Percentiles rank a stretch among this genome's conserved stretches.
These are phyloP conservation scores for Rhizophora mangle DNA, from an alignment of 345 rosid genomes.

Conservation along the genomic window DNA sequence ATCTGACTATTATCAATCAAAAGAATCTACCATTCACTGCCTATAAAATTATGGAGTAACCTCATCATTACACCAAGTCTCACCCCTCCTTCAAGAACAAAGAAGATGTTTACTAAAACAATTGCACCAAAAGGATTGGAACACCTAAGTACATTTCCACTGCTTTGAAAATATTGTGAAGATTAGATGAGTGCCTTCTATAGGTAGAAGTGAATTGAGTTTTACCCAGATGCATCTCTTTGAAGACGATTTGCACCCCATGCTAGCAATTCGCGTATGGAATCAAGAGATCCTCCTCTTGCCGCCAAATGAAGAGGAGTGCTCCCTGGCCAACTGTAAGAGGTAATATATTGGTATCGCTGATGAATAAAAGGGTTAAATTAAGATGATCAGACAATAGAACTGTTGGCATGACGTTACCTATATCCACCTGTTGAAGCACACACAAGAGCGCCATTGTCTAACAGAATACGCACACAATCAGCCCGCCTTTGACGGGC, in stretches of 20 bases:
- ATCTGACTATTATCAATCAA: too few relatives aligned
- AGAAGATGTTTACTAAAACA: too few relatives aligned
- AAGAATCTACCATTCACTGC: too few relatives aligned
- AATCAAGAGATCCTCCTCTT: slow-evolving; percentile 90
- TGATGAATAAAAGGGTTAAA: neutral
- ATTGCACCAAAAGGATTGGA: too few relatives aligned
- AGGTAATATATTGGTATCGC: slow-evolving; percentile 14
- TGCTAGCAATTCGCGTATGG: slow-evolving; percentile 77
- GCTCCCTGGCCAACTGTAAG: slow-evolving; percentile 70
- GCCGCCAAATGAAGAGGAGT: slow-evolving; percentile 99
- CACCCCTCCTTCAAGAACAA: too few relatives aligned
- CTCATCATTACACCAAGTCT: too few relatives aligned
- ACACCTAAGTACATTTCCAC: too few relatives aligned
- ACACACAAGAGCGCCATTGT: slow-evolving; percentile 87
- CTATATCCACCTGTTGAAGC: slow-evolving; percentile 84
- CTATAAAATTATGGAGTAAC: too few relatives aligned
- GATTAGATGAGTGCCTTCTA: neutral
- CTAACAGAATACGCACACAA: slow-evolving; percentile 73
- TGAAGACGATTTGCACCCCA: slow-evolving; percentile 99
- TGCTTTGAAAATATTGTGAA: neutral
- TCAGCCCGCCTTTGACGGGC: slow-evolving; percentile 82
- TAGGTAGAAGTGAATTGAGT: neutral
- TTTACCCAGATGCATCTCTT: slow-evolving; percentile 89
- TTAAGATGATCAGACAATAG: neutral
- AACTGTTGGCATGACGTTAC: slow-evolving; percentile 35